Evolutionary conservation across 1,284 basidiomycete species (phyloP).

Genomic region (Cutaneotrichosporon sp.): DNA sequence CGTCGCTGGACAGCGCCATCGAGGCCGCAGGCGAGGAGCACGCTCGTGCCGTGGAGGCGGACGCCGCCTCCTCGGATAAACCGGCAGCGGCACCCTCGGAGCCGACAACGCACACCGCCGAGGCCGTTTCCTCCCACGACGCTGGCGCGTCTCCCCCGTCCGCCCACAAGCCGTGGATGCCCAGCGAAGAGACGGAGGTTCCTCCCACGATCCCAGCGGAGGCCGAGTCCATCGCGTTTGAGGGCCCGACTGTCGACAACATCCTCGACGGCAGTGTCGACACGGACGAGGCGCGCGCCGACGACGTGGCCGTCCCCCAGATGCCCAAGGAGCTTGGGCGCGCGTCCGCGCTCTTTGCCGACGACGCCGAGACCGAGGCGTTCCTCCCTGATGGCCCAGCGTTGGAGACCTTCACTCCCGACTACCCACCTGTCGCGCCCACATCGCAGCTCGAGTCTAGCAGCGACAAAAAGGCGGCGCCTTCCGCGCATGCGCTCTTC

Average conservation of each 20-base stretch:
- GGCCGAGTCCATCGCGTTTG: conserved; percentile 12
- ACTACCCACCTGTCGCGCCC: neutral
- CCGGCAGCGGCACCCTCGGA: neutral
- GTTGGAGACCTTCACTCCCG: neutral
- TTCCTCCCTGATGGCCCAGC: conserved; percentile 10
- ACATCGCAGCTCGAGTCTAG: neutral
- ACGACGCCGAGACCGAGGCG: conserved; percentile 10
- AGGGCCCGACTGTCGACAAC: conserved; percentile 5
- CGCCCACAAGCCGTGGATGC: neutral
- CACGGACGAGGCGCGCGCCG: too few species aligned
- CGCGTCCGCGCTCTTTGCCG: conserved; percentile 15
- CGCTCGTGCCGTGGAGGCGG: neutral
- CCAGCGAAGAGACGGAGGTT: neutral
- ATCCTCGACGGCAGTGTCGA: neutral
- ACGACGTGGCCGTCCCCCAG: neutral
- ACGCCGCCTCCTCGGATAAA: neutral
- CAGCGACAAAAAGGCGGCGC: neutral
- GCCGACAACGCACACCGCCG: neutral
- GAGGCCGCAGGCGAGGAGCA: conserved; percentile 8
- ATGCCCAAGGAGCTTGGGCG: conserved; percentile 9
- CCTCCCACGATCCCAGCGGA: conserved; percentile 15
- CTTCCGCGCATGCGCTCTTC: neutral
- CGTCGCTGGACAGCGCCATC: conserved; percentile 14
- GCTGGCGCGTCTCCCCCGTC: neutral
- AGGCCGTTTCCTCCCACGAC: neutral